Base-by-base conservation (phyloP, 2,329 filamentous ascomycete genomes). In the Alternaria rosae region DNA sequence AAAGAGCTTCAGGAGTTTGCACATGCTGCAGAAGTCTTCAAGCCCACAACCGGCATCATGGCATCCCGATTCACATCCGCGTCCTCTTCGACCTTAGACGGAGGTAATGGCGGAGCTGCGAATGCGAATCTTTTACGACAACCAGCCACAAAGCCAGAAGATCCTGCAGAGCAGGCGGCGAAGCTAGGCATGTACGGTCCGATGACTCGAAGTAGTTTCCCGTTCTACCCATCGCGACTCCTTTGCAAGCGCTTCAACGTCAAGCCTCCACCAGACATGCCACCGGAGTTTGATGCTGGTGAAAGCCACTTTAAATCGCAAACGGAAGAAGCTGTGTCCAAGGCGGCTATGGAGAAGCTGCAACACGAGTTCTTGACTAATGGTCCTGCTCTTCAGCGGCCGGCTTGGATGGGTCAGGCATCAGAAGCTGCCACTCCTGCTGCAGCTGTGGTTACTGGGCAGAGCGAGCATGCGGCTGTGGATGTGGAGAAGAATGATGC, bases 191-290 rank as follows among this genome's bases (percentile, higher is more conserved):
- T 98, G 93, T 97, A 94, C 79, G 95, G 95, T 1, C 86, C 89
- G 13, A 86, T 98, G 88, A 99, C 95, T 4, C 85, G 95, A 64
- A 88, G 85, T 21, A 83, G 85, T 0, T 78, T 87, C 8, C 86
- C 89, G 5, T 98, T 97, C 78, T 90, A 89, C 70, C 95, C 95
- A 1, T 90, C 91, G 1, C 85, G 93, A 57, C 81, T 99, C 42
- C 81, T 98, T n/a, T 98, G 94, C 81, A 99, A 98, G 78, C 86
- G 95, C 9, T 97, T 99, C 80, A 93, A 93, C 70, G 91, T 98
- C n/a, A 88, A 86, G 62, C 87, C 91, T 9, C 93, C 94, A 6
- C 69, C 86, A 10, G 87, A 93, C 76, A 88, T 91, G 30, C 85
- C 87, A 70, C 80, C 84, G 0, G 81, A 78, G 15, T 76, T 78